Base-by-base conservation (phyloP, 768 basidiomycete species). In the Suillus lakei region DNA sequence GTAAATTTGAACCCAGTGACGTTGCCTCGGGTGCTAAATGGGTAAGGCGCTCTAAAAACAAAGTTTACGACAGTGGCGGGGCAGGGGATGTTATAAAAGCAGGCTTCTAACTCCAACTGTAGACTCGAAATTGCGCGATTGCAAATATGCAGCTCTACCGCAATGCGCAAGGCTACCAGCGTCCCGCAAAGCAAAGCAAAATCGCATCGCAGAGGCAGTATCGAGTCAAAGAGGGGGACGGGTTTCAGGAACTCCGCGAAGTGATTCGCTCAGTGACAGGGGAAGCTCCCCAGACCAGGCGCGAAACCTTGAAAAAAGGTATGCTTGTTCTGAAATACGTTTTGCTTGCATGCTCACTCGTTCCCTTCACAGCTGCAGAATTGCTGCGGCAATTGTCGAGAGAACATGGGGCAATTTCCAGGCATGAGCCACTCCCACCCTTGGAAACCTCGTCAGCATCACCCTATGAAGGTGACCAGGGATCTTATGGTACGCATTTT, bases 161-260 rank as follows among this genome's bases (percentile, higher is more conserved):
- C 10, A 21, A 28, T 15, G 5, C 9, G 16, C 56, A 58, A 26
- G 7, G 26, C 26, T 41, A n/a, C 26, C 58, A 59, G 3, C 58
- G 58, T 30, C 58, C 58, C 6, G 46, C 32, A 26, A 65, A 53
- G 55, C 60, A 44, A 34, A 48, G 55, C 44, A 65, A 67, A 46
- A 62, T 48, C 12, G 53, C 60, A 34, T 74, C 74, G 5, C 75
- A 77, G 28, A 65, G 74, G 61, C 71, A 67, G 32, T 76, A 77
- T 36, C 74, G 74, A 21, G 70, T 68, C 56, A 75, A 75, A 62
- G 74, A 77, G 62, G 70, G 69, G 18, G 73, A 72, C 54, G 72
- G 76, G 30, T 77, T 76, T 68, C 62, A 68, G n/a, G 76, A 77
- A 38, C 71, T 76, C 21, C 73, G 73, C 50, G 64, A 69, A 7